Evolutionary conservation across 2,329 filamentous ascomycete genomes (phyloP), one percentile per base, ranked within the genome.

Genomic region (Neocatenulostroma microsporum): DNA sequence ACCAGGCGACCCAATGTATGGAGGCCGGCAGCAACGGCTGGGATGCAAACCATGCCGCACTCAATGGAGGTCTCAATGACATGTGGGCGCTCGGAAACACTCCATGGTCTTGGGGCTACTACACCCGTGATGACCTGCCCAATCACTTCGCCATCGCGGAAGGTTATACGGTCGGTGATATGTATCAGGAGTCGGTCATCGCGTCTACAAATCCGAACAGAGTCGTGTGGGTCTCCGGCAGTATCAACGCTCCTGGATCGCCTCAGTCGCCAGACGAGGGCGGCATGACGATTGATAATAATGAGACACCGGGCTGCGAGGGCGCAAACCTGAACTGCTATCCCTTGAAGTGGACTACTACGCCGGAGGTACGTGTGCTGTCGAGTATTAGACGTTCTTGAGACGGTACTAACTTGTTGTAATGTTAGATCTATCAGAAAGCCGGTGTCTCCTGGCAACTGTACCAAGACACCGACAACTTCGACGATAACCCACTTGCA

Each of bases 111-210:
- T 70, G 70, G 61, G 69, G 66, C 0, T 70, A 73, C 49, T 64
- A 66, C 42, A 68, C 67, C 39, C 55, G 68, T n/a, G 48, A 61
- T 4, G 72, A 75, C 38, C 57, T 76, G n/a, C 72, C 72, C 0
- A 62, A 71, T 12, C 72, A 76, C 13, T 76, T 68, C 50, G 64
- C 66, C 3, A 63, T 76, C 45, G 72, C 70, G 1, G 72, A 76
- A 37, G 68, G 61, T 8, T 76, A 68, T 65, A 70, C 71, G 0
- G 48, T 73, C 13, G 70, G 62, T 2, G 73, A 76, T 47, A 76
- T 75, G 71, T 75, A 76, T 13, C 37, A 63, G 61, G 69, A 74
- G 53, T 58, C 61, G 2, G 64, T 72, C 36, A 66, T 74, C 21
- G 69, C 69, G 1, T 63, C 70, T 0, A 74, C 72, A 0, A 69